Base-by-base conservation (phyloP, 352 stramenopile genomes). In the Phytophthora podocarpi region DNA sequence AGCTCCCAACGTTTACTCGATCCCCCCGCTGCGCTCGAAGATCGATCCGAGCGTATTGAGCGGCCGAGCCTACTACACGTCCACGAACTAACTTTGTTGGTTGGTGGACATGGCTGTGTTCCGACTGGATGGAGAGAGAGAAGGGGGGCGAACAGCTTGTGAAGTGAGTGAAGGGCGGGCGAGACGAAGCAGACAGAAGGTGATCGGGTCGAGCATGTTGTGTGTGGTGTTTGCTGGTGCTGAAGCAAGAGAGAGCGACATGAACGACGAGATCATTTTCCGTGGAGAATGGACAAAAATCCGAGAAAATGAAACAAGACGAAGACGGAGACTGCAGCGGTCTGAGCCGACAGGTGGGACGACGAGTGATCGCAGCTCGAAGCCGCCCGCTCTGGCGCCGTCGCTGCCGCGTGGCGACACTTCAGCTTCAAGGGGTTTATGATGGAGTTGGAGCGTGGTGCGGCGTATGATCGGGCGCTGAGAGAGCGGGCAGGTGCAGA, bases 11-110 rank as follows among this genome's bases (percentile, higher is more conserved):
- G 71, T 74, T 15, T 81, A 82, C 48, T 74, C 78, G 28, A 92
- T 92, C 59, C 83, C 83, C 11, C 83, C 83, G n/a, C 70, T 92
- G 32, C 80, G 83, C 23, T 89, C 83, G 20, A 92, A 92, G 74
- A 85, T 92, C 49, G 79, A 90, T 36, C 83, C 83, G 24, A 90
- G 65, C 47, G 79, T 92, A 45, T 69, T 92, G 43, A 66, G 15
- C 23, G 66, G 64, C 16, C 72, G 64, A 46, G 59, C 69, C 8
- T 82, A 89, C 58, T 83, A 77, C 48, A 74, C 73, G 1, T 52
- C 75, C 18, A 81, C 55, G 16, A 84, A 85, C 64, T 91, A 85
- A 58, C 18, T 27, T 36, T 24, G 20, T 26, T 41, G 21, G 39
- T 56, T 30, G 9, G 24, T 50, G 37, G 20, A 27, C 28, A 26